Percentiles rank a stretch among this genome's conserved stretches.
These are phyloP conservation scores for Penicillium flavigenum DNA, from an alignment of 495 filamentous ascomycete species.

Conservation along the genomic window DNA sequence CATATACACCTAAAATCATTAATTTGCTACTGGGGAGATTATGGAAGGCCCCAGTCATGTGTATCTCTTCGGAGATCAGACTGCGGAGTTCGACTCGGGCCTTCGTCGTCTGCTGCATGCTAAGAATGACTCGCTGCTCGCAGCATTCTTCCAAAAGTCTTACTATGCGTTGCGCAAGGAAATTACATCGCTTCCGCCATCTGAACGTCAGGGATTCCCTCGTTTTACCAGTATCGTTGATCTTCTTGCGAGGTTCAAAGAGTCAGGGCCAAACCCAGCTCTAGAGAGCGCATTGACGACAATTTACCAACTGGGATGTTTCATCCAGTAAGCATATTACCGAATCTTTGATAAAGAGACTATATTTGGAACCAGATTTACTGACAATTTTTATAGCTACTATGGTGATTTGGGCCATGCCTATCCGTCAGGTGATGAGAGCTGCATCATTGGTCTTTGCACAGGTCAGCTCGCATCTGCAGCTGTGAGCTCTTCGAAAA, in stretches of 20 bases:
- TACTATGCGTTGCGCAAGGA: slow-evolving; percentile 63
- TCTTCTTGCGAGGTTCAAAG: slow-evolving; percentile 65
- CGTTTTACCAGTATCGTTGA: slow-evolving; percentile 68
- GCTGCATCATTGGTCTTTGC: slow-evolving; percentile 58
- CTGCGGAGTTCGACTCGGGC: slow-evolving; percentile 66
- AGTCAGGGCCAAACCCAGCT: slow-evolving; percentile 56
- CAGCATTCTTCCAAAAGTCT: slow-evolving; percentile 63
- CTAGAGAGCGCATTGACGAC: slow-evolving; percentile 67
- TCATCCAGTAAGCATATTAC: slow-evolving; percentile 63
- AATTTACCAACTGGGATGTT: slow-evolving; percentile 70
- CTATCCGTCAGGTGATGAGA: slow-evolving; percentile 44
- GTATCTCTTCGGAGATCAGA: slow-evolving; percentile 77
- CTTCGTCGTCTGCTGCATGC: slow-evolving; percentile 61
- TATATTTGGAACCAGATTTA: slow-evolving; percentile 3
- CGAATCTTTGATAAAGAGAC: neutral
- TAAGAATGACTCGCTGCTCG: slow-evolving; percentile 63
- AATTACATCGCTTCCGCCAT: slow-evolving; percentile 56
- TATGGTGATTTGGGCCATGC: slow-evolving; percentile 54
- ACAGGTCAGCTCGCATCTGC: slow-evolving; percentile 71
- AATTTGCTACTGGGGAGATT: slow-evolving; percentile 18
- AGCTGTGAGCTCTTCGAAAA: slow-evolving; percentile 66
- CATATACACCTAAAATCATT: slow-evolving; percentile 16
- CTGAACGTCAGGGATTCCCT: slow-evolving; percentile 62
- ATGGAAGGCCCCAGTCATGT: slow-evolving; percentile 39
- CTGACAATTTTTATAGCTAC: slow-evolving; percentile 29